Percentiles rank a stretch among this genome's conserved stretches.
These are phyloP conservation scores for Carallia pectinifolia DNA, from an alignment of 345 rosid genomes.

Conservation along the genomic window DNA sequence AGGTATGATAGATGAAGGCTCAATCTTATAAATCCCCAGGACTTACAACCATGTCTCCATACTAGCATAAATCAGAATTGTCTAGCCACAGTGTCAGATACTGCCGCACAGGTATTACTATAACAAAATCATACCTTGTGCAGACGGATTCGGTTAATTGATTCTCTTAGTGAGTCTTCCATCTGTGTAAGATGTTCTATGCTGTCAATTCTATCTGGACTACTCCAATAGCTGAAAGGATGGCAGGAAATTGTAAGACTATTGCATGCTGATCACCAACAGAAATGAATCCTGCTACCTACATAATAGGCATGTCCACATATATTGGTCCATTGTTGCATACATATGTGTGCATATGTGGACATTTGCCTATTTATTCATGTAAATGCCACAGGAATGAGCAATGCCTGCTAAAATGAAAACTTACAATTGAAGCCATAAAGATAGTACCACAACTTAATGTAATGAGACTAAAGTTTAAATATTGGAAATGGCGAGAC, in stretches of 20 bases:
- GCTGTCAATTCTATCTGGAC: conserved; percentile 64
- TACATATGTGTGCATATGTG: not conserved
- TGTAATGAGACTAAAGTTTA: not conserved
- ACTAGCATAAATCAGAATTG: not conserved
- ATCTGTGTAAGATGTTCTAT: conserved; percentile 61
- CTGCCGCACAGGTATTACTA: no score
- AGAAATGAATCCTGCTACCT: no score
- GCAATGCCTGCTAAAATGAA: no score
- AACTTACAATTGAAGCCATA: no score
- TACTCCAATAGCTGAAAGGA: conserved; percentile 68
- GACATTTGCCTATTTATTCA: not conserved
- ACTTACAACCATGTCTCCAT: not conserved
- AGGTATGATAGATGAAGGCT: not conserved
- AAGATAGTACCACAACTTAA: no score
- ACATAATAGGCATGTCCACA: no score
- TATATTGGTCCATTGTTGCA: not conserved
- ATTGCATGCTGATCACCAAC: not conserved
- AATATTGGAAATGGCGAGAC: not conserved
- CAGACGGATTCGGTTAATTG: conserved; percentile 47
- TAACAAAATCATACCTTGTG: conserved; percentile 48
- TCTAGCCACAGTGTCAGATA: not conserved
- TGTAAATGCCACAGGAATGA: not conserved
- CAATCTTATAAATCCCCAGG: not conserved
- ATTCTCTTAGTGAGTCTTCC: conserved; percentile 73
- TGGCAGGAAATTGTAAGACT: conserved; percentile 13